Base-by-base conservation (phyloP, 2,329 filamentous ascomycete genomes). In the Fusarium transvaalense region DNA sequence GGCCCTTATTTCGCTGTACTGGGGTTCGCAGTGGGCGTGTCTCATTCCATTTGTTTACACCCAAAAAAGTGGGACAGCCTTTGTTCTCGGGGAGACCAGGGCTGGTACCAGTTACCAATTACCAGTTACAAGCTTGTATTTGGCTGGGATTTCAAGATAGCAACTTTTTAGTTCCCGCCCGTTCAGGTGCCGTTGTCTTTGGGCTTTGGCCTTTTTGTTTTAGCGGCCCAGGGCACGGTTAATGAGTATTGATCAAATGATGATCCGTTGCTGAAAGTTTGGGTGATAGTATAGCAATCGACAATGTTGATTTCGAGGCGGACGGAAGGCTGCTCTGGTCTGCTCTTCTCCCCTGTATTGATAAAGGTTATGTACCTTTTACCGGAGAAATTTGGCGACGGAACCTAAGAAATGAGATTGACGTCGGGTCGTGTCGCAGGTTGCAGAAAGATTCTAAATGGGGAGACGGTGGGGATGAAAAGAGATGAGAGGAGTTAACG, bases 31-130 rank as follows among this genome's bases (percentile, higher is more conserved):
- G 69, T 66, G 71, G 72, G 71, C 59, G 72, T 74, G 72, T 72
- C 67, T 72, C 67, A 72, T 74, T 74, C 74, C 69, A 73, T 74
- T 74, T 74, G 72, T 74, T 74, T 74, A 74, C 71, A 72, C 71
- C 71, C 71, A 73, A 71, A 74, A 71, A 71, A 73, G 72, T 70
- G 72, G 72, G 70, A 72, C 64, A 62, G 59, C 52, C 62, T 64
- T 56, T 60, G 60, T 68, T 58, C 50, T 58, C 23, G 52, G 60
- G 61, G 62, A 64, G 71, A 61, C 34, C 47, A 39, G 25, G 45
- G 53, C 52, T n/a, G 21, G 27, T 31, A 50, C 21, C 50, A 45
- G 38, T 31, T 29, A 48, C 31, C 29, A 29, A 17, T 27, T 54
- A 19, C 51, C 51, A 42, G 42, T 39, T 42, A 27, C 25, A 27